Evolutionary conservation across 257 asterid genomes (phyloP).

Genomic region (Solanum habrochaites): DNA sequence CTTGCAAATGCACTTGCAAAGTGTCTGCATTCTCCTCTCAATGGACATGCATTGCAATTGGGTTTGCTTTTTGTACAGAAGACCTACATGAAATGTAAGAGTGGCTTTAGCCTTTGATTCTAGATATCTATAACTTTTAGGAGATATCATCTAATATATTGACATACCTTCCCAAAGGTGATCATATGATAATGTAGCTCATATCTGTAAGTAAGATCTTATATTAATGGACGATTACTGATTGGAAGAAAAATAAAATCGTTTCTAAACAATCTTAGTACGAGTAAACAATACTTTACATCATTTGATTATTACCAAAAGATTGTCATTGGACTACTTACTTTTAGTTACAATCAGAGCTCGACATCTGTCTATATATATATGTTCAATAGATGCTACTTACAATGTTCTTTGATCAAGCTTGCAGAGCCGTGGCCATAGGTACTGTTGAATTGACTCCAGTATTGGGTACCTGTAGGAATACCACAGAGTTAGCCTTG

Average conservation of each 20-base stretch:
- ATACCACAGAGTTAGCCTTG: not conserved
- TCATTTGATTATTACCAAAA: not conserved
- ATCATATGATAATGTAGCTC: constrained; percentile 48
- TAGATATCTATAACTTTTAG: not conserved
- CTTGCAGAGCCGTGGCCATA: constrained; percentile 58
- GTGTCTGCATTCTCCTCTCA: constrained; percentile 59
- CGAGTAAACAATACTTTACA: not conserved
- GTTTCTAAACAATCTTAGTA: not conserved
- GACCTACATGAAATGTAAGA: constrained; percentile 11
- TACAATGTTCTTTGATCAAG: constrained; percentile 47
- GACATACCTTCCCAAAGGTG: constrained; percentile 48
- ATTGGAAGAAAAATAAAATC: not conserved
- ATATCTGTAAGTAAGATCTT: constrained; percentile 20
- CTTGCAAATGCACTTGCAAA: constrained; percentile 53
- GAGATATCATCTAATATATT: not conserved
- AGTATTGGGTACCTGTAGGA: constrained; percentile 36
- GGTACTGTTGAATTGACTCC: constrained; percentile 39
- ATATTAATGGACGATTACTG: not conserved
- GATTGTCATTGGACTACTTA: not conserved
- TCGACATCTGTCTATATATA: not conserved
- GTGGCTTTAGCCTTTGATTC: not conserved
- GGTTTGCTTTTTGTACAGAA: constrained; percentile 49
- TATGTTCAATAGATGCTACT: not conserved
- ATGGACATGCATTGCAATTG: constrained; percentile 50
- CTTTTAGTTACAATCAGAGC: not conserved